These are phyloP conservation scores for Aspergillus glaucus DNA, from an alignment of 2,329 filamentous ascomycete species.

Conservation along the genomic window DNA sequence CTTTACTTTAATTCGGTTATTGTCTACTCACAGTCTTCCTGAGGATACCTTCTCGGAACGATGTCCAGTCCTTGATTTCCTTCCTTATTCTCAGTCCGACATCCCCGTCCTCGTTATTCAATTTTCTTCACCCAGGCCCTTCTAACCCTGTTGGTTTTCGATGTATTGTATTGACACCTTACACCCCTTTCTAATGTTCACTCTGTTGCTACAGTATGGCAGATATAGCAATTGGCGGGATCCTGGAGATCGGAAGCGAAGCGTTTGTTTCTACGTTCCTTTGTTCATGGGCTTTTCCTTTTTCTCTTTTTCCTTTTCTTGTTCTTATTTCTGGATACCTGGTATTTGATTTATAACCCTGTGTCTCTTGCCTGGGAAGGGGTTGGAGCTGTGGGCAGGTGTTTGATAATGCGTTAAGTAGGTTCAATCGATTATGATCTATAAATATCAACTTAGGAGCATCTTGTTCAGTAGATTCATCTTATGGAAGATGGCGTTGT, in stretches of 20 bases:
- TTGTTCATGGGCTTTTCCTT: conserved; percentile 7
- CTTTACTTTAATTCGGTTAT: not conserved
- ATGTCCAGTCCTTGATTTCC: not conserved
- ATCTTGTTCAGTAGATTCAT: no score
- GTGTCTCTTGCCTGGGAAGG: conserved; percentile 4
- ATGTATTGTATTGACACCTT: conserved; percentile 17
- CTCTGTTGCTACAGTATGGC: conserved; percentile 9
- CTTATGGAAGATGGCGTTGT: no score
- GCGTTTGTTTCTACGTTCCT: conserved; percentile 1
- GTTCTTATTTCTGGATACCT: conserved; percentile 13
- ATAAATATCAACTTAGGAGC: not conserved
- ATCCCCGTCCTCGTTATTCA: not conserved
- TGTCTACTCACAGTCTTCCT: not conserved
- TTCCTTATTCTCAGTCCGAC: not conserved
- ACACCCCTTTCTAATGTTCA: conserved; percentile 14
- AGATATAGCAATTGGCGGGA: conserved; percentile 3
- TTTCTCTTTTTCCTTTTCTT: conserved; percentile 5
- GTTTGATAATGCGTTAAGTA: not conserved
- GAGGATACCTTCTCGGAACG: not conserved
- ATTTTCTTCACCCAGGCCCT: not conserved
- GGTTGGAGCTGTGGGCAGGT: not conserved
- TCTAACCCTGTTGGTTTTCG: conserved; percentile 6
- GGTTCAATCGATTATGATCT: not conserved
- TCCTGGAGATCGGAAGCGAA: conserved; percentile 13
- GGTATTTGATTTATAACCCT: conserved; percentile 15